Evolutionary conservation across 75 land plant genomes (phyloP), one percentile per base, ranked within the genome.

Genomic region (Azolla pinnata): DNA sequence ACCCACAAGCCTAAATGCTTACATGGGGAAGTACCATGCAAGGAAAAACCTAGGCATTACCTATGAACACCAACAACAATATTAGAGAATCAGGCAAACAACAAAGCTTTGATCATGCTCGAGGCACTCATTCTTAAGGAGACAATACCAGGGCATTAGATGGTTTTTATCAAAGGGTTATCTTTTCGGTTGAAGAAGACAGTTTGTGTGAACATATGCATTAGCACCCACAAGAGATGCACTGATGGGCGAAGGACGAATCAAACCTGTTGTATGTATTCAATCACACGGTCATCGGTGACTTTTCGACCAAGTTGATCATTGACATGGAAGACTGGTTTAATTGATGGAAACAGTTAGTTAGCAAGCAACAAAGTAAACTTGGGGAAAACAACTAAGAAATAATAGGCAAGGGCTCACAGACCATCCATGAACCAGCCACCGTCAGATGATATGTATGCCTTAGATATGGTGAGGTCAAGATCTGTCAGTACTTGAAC

Each of bases 351-450:
- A n/a, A n/a, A n/a, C n/a, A n/a, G n/a, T n/a, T n/a, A n/a, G n/a
- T n/a, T n/a, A n/a, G n/a, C n/a, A n/a, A n/a, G n/a, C n/a, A n/a
- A n/a, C n/a, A n/a, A n/a, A n/a, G n/a, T n/a, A n/a, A n/a, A n/a
- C n/a, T n/a, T n/a, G n/a, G 21, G 51, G 4, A 48, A 8, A 8
- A 5, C 14, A 48, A 48, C 51, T 7, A 48, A 48, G 18, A 12
- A 3, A 20, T 3, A 5, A 63, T 9, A 28, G 21, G 16, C 4
- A 64, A 0, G 3, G 28, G 30, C 25, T 44, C 62, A 1, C 71
- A 70, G 63, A 91, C 97, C 97, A 66, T 91, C 97, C 97, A 91
- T 91, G 53, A 91, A 91, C 97, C 97, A 91, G 28, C 83, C 89
- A 29, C 97, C 97, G 68, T 91, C 95, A 17, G 97, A 91, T 44